Percentiles rank a stretch among this genome's conserved stretches.
phyloP scores from a whole-genome alignment of 805 yeast genomes.

The Danielia reshetovae region DNA sequence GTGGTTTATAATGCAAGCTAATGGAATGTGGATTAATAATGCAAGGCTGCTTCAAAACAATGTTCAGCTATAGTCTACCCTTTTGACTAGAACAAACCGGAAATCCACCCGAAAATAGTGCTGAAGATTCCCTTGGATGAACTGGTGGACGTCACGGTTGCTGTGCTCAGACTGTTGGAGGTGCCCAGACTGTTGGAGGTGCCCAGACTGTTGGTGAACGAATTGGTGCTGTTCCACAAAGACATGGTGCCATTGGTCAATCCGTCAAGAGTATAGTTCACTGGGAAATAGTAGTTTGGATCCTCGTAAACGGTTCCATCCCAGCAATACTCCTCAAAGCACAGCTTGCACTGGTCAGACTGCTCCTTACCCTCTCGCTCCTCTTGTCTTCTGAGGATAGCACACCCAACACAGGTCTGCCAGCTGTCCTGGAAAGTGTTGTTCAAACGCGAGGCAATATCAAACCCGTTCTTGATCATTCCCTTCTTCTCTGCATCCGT shows the following conservation, averaged over 20 bases:
- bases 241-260: constrained; percentile 23
- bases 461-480: constrained; percentile 73
- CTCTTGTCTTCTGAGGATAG: constrained; percentile 24
- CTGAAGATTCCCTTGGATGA: too few relatives aligned
- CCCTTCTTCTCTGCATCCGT: constrained; percentile 50
- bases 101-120: too few relatives aligned
- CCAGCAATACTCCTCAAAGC: constrained; percentile 26
- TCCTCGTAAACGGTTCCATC: constrained; percentile 18
- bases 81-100: too few relatives aligned
- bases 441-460: constrained; percentile 51
- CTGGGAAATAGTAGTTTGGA: constrained; percentile 17
- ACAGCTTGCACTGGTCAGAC: constrained; percentile 22
- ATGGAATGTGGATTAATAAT: too few relatives aligned
- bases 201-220: too few relatives aligned
- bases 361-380: constrained; percentile 20
- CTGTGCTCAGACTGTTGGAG: too few relatives aligned
- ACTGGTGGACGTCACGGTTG: too few relatives aligned
- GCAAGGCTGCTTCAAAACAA: too few relatives aligned
- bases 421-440: constrained; percentile 19
- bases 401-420: constrained; percentile 27
- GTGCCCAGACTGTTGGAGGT: too few relatives aligned
- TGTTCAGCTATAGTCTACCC: too few relatives aligned
- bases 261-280: constrained; percentile 27
- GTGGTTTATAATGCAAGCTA: too few relatives aligned
- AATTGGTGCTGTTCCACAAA: too few relatives aligned